These are phyloP conservation scores for Neopestalotiopsis rosae DNA, from an alignment of 2,329 filamentous ascomycete species.

Conservation along the genomic window DNA sequence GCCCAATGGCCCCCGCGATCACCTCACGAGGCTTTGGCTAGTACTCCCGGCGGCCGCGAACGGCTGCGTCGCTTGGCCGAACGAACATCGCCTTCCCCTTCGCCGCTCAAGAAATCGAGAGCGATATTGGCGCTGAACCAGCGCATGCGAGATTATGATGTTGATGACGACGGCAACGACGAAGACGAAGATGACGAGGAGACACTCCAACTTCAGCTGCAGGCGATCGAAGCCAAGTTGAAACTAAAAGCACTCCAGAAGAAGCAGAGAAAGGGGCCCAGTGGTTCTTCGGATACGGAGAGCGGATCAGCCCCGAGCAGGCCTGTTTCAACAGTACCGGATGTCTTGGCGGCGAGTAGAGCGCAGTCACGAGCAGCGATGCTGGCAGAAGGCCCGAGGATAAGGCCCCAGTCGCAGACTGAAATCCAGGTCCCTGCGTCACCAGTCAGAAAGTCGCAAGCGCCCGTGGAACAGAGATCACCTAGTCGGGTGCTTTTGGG, in stretches of 20 bases:
- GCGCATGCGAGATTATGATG: constrained; percentile 36
- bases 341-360: constrained; percentile 25
- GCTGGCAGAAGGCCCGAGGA: constrained; percentile 22
- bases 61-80: constrained; percentile 73
- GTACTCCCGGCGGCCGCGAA: constrained; percentile 79
- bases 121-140: constrained; percentile 34
- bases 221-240: constrained; percentile 86
- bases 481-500: constrained; percentile 82
- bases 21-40: constrained; percentile 66
- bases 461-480: constrained; percentile 65
- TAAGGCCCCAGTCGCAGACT: constrained; percentile 36
- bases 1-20: constrained; percentile 71
- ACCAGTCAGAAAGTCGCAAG: constrained; percentile 67
- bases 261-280: constrained; percentile 18
- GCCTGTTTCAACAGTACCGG: constrained; percentile 23
- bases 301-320: not conserved
- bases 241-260: constrained; percentile 85
- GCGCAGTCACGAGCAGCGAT: constrained; percentile 26
- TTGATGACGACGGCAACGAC: constrained; percentile 44
- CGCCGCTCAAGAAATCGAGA: constrained; percentile 61
- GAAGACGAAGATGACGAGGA: constrained; percentile 86
- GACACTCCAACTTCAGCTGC: constrained; percentile 81
- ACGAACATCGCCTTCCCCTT: constrained; percentile 71
- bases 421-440: constrained; percentile 76
- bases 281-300: constrained; percentile 11